These are phyloP conservation scores for Penstemon eatonii DNA, from an alignment of 257 asterid genomes.

Conservation along the genomic window DNA sequence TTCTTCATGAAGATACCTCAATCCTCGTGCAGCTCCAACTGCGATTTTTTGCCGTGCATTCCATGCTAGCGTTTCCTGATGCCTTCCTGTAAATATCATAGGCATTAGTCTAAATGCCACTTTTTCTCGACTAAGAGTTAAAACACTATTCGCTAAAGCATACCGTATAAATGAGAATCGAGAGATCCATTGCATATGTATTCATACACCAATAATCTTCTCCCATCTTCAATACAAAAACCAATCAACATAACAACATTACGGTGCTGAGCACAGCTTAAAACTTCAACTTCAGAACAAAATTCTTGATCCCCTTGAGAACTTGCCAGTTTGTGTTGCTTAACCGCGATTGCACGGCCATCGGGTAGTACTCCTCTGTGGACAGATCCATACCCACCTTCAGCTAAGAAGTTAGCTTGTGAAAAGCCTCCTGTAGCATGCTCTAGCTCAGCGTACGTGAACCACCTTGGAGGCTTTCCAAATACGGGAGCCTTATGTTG, in stretches of 20 bases:
- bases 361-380: slow-evolving; percentile 88
- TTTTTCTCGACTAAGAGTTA: neutral
- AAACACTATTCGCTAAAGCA: neutral
- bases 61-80: slow-evolving; percentile 68
- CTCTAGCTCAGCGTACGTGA: slow-evolving; percentile 78
- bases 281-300: slow-evolving; percentile 95
- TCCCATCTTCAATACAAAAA: slow-evolving; percentile 87
- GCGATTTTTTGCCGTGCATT: slow-evolving; percentile 87
- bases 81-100: slow-evolving; percentile 50
- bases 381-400: slow-evolving; percentile 96
- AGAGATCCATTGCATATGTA: slow-evolving; percentile 94
- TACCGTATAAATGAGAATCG: slow-evolving; percentile 93
- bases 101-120: slow-evolving; percentile 11
- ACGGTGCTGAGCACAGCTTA: slow-evolving; percentile 98
- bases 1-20: slow-evolving; percentile 95
- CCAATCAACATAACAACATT: slow-evolving; percentile 96
- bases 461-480: slow-evolving; percentile 98
- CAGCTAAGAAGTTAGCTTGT: slow-evolving; percentile 81
- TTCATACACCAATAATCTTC: slow-evolving; percentile 86
- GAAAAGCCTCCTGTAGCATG: slow-evolving; percentile 92
- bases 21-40: slow-evolving; percentile 95
- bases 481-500: slow-evolving; percentile 92
- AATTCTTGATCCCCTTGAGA: slow-evolving; percentile 98
- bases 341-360: slow-evolving; percentile 90
- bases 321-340: slow-evolving; percentile 95